Base-by-base conservation (phyloP, 371 early-diverging fungal genomes). In the Rhizopus arrhizus region DNA sequence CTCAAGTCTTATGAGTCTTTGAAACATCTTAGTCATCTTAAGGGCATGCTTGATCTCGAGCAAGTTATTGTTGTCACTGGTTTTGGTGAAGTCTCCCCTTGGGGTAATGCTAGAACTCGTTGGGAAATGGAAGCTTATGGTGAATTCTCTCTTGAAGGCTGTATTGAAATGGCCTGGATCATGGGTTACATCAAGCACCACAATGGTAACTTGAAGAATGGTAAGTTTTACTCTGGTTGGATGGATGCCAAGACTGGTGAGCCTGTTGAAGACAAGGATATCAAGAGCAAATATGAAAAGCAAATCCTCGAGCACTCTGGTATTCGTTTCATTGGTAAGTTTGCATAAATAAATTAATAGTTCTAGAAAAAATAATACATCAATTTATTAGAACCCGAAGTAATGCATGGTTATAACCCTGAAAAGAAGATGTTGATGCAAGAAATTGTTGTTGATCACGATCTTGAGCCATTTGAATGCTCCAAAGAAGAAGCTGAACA, bases 71-170 rank as follows among this genome's bases (percentile, higher is more conserved):
- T 97, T 46, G 88, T 95, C 50, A 93, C 95, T 58, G 97, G 97
- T 61, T 95, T 93, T 62, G 91, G 92, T 72, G 96, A 97, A 75
- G 95, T 96, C 11, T 93, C 96, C 4, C 97, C 97, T 16, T 95
- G 87, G 82, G 97, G 97, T 70, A 91, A 91, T 64, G 85, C 92
- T 40, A 87, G 96, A 68, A 96, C 96, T 56, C 92, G 98, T 56
- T 97, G 98, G 98, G 96, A 97, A 78, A 96, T 97, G 95, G 95
- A 95, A 73, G 89, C 93, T 55, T 68, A 78, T 53, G 97, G 97
- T 63, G 90, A 95, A 72, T 92, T 96, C 80, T 96, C 96, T 46
- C 84, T 96, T 36, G 95, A 95, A 56, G 97, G 96, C 13, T 95
- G 95, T 70, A 93, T 97, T 66, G 97, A 97, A 79, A 88, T 97